Evolutionary conservation across 1,284 basidiomycete genomes (phyloP), one percentile per base, ranked within the genome.

Genomic region (Cutaneotrichosporon sp.): DNA sequence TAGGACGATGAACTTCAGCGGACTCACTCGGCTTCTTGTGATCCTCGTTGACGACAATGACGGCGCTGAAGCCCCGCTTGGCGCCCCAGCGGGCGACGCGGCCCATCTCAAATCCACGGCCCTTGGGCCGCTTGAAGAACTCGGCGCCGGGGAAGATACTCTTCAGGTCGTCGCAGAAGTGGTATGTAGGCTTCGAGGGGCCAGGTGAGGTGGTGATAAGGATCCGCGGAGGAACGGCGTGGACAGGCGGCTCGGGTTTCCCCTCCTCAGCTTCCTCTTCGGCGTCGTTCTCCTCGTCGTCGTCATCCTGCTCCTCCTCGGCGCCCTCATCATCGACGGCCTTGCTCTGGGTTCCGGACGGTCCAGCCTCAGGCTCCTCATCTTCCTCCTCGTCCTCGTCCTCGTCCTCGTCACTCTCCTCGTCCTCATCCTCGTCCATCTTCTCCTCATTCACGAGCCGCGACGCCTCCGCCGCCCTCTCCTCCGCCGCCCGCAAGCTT

Each of bases 21-120:
- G 33, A 81, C 88, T 73, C 64, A 93, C 92, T 94, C 11, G 90
- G 87, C 66, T 84, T 85, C 73, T 91, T 92, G 79, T 75, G 86
- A 64, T 97, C 88, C 72, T 98, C 96, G 62, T 97, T 97, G 20
- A 98, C 88, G 5, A 98, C 90, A 49, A 90, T 79, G 60, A 98
- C 76, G 60, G 92, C 90, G 49, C 84, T 86, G 71, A 90, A 99
- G 1, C 70, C 69, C 63, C 96, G 78, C 45, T 85, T 86, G 4
- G 87, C 85, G 19, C 92, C 91, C 96, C 96, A 98, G 2, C 86
- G 83, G 32, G 93, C 90, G 62, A 99, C 91, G 62, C 86, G 81
- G 1, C 92, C 92, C 59, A 98, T 79, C 76, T 97, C 93, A 64
- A 90, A 97, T 1, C 91, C 90, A 61, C 90, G 88, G 2, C 91